A percentile compares a stretch with the other conserved stretches of the same genome.
phyloP scores from a whole-genome alignment of 305 asterid species.

The Vinca major region DNA sequence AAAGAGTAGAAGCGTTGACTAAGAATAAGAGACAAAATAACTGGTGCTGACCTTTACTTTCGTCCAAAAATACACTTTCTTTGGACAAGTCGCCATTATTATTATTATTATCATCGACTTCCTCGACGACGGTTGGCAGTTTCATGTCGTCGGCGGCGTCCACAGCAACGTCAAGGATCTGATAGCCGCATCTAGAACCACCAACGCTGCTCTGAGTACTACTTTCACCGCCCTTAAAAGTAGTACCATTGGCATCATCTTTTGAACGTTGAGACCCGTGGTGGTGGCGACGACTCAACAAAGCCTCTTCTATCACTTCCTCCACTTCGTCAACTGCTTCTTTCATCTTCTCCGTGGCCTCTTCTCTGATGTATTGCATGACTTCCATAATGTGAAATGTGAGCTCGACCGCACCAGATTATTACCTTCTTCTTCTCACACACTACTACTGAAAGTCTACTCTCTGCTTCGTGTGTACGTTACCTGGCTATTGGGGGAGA shows the following conservation, averaged over 20 bases:
- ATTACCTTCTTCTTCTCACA: too few species aligned
- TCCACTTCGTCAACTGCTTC: constrained; percentile 10
- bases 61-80: constrained; percentile 27
- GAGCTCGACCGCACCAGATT: too few species aligned
- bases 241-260: neutral
- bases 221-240: neutral
- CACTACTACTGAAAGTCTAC: neutral
- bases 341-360: constrained; percentile 8
- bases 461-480: neutral
- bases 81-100: constrained; percentile 1
- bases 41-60: constrained; percentile 24
- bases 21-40: neutral
- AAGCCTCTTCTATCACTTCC: constrained; percentile 13
- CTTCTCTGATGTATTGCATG: constrained; percentile 11
- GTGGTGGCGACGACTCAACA: constrained; percentile 9
- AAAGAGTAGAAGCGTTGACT: neutral
- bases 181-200: neutral
- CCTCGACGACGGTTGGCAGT: neutral
- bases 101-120: neutral
- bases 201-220: neutral
- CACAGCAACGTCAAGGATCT: neutral
- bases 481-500: neutral
- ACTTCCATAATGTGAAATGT: constrained; percentile 20
- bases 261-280: neutral
- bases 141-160: neutral